Conservation (phyloP, 768 basidiomycete species). For the Chalciporus piperatus region DNA sequence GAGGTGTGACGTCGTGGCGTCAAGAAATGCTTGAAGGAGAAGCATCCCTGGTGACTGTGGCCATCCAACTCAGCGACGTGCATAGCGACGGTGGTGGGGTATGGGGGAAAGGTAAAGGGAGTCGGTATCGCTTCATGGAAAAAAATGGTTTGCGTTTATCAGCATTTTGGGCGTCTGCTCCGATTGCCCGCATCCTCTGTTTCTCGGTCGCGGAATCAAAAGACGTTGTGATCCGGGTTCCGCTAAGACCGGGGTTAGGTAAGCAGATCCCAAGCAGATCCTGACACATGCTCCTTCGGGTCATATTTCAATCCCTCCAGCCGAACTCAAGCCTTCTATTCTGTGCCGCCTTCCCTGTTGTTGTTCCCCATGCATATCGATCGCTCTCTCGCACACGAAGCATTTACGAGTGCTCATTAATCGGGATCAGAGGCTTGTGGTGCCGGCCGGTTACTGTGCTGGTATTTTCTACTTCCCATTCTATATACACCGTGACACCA, state of each 20-base stretch:
- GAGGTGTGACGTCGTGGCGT: not conserved
- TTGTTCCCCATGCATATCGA: too few species aligned
- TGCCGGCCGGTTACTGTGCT: too few species aligned
- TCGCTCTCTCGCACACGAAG: not conserved
- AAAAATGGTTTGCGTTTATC: constrained; percentile 29
- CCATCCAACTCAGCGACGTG: constrained; percentile 21
- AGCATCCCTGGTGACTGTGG: constrained; percentile 20
- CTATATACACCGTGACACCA: too few species aligned
- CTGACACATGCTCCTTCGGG: too few species aligned
- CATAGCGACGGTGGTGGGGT: constrained; percentile 18
- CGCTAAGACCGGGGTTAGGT: constrained; percentile 28
- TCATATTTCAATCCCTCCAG: too few species aligned
- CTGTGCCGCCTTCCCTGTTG: too few species aligned
- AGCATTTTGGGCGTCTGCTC: constrained; percentile 21
- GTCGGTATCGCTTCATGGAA: constrained; percentile 13
- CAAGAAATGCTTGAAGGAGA: constrained; percentile 22
- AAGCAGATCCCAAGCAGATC: constrained; percentile 15
- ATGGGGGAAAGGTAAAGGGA: constrained; percentile 2
- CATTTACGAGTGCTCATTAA: too few species aligned
- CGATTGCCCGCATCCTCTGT: constrained; percentile 5
- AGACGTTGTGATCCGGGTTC: constrained; percentile 28
- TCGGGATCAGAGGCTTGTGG: too few species aligned
- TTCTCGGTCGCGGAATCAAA: constrained; percentile 13
- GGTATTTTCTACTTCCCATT: too few species aligned
- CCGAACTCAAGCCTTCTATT: too few species aligned